A percentile compares a stretch with the other conserved stretches of the same genome.
Conservation (phyloP, 176 grass and related monocot genomes). For the Echinochloa phyllopogon region DNA sequence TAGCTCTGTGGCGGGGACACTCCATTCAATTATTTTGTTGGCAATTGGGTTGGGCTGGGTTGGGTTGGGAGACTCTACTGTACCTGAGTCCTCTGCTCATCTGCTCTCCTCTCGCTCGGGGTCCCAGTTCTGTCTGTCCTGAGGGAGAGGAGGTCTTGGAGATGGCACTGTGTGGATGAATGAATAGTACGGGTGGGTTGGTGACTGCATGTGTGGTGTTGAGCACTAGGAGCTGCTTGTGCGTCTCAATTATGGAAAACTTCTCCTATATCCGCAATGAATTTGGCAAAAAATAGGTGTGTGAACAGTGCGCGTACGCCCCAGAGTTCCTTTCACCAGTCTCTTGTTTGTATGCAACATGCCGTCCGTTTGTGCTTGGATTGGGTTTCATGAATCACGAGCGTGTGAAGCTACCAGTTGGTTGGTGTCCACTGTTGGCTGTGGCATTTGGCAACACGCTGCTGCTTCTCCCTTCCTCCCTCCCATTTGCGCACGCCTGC, state of each 20-base stretch:
- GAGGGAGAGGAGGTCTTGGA: too few relatives aligned
- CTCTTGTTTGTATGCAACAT: too few relatives aligned
- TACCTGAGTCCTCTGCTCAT: too few relatives aligned
- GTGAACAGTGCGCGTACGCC: neutral
- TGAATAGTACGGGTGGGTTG: neutral
- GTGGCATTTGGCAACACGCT: too few relatives aligned
- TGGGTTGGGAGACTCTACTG: neutral
- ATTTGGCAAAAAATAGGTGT: neutral
- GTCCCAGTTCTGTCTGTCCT: neutral
- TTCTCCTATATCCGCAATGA: neutral
- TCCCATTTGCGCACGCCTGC: too few relatives aligned
- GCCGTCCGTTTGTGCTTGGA: too few relatives aligned
- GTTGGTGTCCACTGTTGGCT: too few relatives aligned
- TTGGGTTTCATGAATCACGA: too few relatives aligned
- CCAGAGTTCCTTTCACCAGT: too few relatives aligned
- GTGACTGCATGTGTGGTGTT: neutral
- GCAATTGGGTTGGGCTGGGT: neutral
- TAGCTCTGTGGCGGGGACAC: neutral
- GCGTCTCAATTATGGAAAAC: neutral
- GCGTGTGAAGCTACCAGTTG: too few relatives aligned
- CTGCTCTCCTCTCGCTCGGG: neutral
- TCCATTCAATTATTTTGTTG: conserved; percentile 46
- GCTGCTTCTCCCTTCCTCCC: too few relatives aligned
- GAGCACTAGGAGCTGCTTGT: neutral
- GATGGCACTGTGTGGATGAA: neutral